Evolutionary conservation across 305 asterid genomes (phyloP), one percentile per base, ranked within the genome.

Genomic region (Fraxinus xanthoxyloides): DNA sequence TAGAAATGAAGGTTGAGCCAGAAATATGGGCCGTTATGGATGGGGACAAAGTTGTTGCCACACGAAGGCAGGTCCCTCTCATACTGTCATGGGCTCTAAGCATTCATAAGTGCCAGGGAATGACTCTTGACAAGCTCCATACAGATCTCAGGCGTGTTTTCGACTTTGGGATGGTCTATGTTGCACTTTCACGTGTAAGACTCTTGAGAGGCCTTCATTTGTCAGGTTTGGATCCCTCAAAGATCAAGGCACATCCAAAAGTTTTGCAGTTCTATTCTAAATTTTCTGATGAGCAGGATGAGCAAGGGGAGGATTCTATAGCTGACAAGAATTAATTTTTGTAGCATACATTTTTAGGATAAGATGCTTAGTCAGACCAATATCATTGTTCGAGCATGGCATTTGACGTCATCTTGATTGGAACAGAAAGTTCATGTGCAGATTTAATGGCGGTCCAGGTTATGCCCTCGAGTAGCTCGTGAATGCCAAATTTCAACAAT

Each of bases 41-140:
- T 46, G 95, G 92, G 15, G 93, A 87, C 28, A 86, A 46, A 36
- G 86, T 81, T 46, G 94, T 90, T 73, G 98, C 97, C 0, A 70
- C 7, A 46, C 84, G 97, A 51, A 87, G 75, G 85, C 98, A 94
- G 87, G 82, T 93, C 43, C 98, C 98, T 24, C 89, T 93, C 61
- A 86, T 92, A 56, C 85, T 94, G 78, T 87, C 97, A 26, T 94
- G 97, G 98, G 97, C 97, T 83, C 73, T 94, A 70, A 94, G 98
- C 86, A 89, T 94, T 80, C 98, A 92, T 86, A 93, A 93, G 82
- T 92, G 95, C 82, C 97, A 92, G 63, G 98, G 97, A 51, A 92
- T 94, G 97, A 91, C 92, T 75, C 82, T 94, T 7, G 92, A 92
- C 76, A 88, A 88, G 84, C 91, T 94, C 43, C 88, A 87, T 82